These are phyloP conservation scores for Malania oleifera DNA, from an alignment of 164 flowering plant species.

Conservation along the genomic window DNA sequence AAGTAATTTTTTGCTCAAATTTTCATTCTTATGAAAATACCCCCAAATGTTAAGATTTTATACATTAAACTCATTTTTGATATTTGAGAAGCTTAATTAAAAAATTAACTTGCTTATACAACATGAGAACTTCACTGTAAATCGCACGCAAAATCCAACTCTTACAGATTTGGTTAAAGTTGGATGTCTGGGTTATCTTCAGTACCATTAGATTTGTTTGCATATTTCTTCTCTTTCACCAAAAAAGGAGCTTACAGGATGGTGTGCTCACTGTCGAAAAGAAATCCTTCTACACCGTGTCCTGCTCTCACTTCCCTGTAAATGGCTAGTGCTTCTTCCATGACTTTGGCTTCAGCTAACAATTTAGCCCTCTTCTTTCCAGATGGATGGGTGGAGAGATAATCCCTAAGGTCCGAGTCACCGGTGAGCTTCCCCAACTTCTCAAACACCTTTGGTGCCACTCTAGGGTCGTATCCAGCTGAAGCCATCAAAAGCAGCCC, in stretches of 20 bases:
- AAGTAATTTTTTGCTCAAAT: no score
- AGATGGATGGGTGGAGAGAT: conserved; percentile 94
- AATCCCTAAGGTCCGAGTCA: conserved; percentile 59
- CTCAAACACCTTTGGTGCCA: conserved; percentile 83
- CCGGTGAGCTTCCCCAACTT: conserved; percentile 66
- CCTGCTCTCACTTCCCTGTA: conserved; percentile 63
- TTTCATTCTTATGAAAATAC: no score
- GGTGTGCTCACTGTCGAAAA: conserved; percentile 17
- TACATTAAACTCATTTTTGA: no score
- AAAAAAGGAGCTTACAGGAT: background rate
- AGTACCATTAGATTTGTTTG: no score
- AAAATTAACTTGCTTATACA: no score
- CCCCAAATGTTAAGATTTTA: no score
- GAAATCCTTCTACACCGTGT: conserved; percentile 68
- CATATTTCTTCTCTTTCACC: no score
- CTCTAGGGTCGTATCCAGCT: conserved; percentile 89
- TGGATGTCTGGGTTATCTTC: no score
- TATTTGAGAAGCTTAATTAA: no score
- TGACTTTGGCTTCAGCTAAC: conserved; percentile 73
- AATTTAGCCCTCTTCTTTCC: conserved; percentile 79
- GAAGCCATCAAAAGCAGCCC: conserved; percentile 83
- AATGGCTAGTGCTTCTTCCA: conserved; percentile 85
- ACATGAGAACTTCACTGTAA: no score
- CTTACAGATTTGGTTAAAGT: no score
- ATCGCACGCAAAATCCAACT: no score